Evolutionary conservation across 1,284 basidiomycete genomes (phyloP).

Genomic region (Peniophora sp.): DNA sequence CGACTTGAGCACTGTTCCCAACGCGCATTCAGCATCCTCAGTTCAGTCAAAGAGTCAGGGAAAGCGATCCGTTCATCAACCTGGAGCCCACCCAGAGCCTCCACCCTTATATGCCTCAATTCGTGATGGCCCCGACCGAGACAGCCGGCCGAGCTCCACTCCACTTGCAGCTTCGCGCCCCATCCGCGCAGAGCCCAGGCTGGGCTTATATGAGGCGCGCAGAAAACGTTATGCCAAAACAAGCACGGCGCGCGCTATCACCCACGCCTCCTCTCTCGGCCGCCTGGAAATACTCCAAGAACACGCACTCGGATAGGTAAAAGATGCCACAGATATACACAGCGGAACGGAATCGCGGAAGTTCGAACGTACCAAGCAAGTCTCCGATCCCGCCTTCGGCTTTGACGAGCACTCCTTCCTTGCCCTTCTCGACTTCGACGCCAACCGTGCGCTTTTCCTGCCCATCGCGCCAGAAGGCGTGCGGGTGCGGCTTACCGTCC

Average conservation of each 20-base stretch:
- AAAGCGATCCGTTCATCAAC: neutral
- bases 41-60: neutral
- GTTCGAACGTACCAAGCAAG: slow-evolving; percentile 53
- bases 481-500: slow-evolving; percentile 48
- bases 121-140: no score
- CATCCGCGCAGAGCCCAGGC: no score
- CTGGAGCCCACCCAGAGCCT: neutral
- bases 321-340: no score
- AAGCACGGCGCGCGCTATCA: neutral
- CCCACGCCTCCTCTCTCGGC: neutral
- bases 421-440: slow-evolving; percentile 60
- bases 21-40: slow-evolving; percentile 1
- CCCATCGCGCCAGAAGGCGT: slow-evolving; percentile 85
- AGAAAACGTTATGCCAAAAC: no score
- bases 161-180: no score
- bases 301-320: no score
- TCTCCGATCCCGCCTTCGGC: slow-evolving; percentile 70
- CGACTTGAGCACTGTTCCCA: slow-evolving; percentile 75
- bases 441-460: slow-evolving; percentile 78
- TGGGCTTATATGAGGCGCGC: no score
- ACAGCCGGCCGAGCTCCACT: no score
- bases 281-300: neutral
- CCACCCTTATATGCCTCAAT: no score
- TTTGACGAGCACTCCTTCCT: slow-evolving; percentile 51
- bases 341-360: neutral